These are phyloP conservation scores for Abelmoschus esculentus DNA, from an alignment of 345 rosid genomes.

Conservation along the genomic window DNA sequence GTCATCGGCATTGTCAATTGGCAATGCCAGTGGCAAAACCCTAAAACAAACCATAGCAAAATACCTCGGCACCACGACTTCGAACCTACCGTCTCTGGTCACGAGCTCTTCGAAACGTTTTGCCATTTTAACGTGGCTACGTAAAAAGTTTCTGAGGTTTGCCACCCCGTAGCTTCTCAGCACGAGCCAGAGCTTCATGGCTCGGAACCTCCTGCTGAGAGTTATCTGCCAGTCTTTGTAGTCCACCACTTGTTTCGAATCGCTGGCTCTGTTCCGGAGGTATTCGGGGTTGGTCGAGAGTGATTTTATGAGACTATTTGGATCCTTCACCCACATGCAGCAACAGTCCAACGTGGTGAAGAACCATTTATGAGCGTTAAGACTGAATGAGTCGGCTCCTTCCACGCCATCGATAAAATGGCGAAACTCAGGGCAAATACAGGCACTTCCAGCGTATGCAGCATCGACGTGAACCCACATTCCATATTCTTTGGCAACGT, in stretches of 20 bases:
- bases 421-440: slow-evolving; percentile 46
- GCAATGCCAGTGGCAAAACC: too few species aligned
- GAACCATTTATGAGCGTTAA: slow-evolving; percentile 42
- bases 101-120: too few species aligned
- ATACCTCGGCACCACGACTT: too few species aligned
- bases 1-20: background rate
- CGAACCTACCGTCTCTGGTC: too few species aligned
- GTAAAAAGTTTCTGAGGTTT: too few species aligned
- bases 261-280: slow-evolving; percentile 12
- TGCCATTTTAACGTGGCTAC: too few species aligned
- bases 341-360: slow-evolving; percentile 38
- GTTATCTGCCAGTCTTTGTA: slow-evolving; percentile 45
- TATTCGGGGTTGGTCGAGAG: slow-evolving; percentile 18
- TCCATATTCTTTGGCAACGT: slow-evolving; percentile 24
- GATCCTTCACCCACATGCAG: slow-evolving; percentile 35
- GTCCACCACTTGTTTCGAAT: slow-evolving; percentile 29
- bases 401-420: slow-evolving; percentile 31
- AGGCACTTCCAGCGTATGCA: slow-evolving; percentile 41
- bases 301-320: slow-evolving; percentile 17
- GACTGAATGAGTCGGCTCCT: slow-evolving; percentile 30
- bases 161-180: slow-evolving; percentile 17
- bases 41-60: too few species aligned
- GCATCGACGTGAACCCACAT: slow-evolving; percentile 46
- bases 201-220: slow-evolving; percentile 39
- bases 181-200: slow-evolving; percentile 13